Evolutionary conservation across 257 asterid species (phyloP).

Genomic region (Datura wrightii): DNA sequence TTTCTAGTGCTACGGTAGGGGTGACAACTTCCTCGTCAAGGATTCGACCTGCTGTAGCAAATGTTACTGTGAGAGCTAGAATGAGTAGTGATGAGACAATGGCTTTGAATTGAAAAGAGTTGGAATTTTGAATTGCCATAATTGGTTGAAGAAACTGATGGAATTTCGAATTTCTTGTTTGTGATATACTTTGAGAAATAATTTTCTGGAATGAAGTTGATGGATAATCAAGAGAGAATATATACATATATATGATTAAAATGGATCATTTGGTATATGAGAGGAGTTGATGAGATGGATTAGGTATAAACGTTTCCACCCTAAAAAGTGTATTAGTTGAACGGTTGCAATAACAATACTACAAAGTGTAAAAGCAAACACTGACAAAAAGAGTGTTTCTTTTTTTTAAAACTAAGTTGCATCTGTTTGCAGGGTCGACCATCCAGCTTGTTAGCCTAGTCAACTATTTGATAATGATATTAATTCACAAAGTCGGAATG

Average conservation of each 20-base stretch:
- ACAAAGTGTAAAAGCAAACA: not conserved
- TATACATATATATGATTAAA: not conserved
- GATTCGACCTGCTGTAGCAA: conserved; percentile 43
- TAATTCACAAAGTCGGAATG: not conserved
- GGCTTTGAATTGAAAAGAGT: not conserved
- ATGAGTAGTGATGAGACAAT: conserved; percentile 31
- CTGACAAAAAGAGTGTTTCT: not conserved
- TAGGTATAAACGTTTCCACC: conserved; percentile 16
- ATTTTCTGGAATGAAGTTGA: not conserved
- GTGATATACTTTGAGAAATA: not conserved
- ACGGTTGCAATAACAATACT: not conserved
- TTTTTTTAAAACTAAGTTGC: not conserved
- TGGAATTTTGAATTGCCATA: not conserved
- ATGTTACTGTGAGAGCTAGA: conserved; percentile 35
- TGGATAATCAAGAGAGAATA: not conserved
- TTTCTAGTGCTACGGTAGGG: conserved; percentile 36
- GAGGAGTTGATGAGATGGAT: conserved; percentile 32
- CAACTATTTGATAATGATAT: not conserved
- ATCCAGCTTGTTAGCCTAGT: not conserved
- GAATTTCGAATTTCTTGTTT: not conserved
- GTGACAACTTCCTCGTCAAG: conserved; percentile 44
- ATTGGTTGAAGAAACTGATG: not conserved
- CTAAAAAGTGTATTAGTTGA: conserved; percentile 19
- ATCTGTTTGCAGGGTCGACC: not conserved
- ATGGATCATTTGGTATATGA: conserved; percentile 6